A percentile compares a stretch with the other conserved stretches of the same genome.
Conservation (phyloP, 1,284 basidiomycete species). For the Naganishia sp. region DNA sequence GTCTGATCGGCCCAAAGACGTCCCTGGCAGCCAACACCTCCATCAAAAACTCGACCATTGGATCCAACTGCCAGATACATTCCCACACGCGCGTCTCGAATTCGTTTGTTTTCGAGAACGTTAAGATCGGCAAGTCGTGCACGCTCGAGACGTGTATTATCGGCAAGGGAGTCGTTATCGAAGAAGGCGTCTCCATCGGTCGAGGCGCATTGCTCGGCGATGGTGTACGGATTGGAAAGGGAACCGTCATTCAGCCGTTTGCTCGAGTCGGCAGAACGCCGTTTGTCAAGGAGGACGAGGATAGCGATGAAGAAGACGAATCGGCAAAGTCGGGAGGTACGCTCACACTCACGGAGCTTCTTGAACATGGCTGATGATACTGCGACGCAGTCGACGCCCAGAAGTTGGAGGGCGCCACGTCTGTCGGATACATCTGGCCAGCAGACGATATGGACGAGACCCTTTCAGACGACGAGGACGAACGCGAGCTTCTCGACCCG, state of each 20-base stretch:
- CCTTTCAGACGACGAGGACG: slow-evolving; percentile 45
- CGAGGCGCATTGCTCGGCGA: slow-evolving; percentile 63
- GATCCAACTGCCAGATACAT: slow-evolving; percentile 79
- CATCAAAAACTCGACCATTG: slow-evolving; percentile 65
- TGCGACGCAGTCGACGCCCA: slow-evolving; percentile 9
- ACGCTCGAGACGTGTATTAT: slow-evolving; percentile 69
- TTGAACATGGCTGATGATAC: no score
- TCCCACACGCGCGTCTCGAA: slow-evolving; percentile 66
- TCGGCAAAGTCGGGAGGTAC: slow-evolving; percentile 33
- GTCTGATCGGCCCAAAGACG: slow-evolving; percentile 45
- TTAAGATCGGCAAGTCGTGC: slow-evolving; percentile 73
- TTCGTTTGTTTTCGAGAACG: slow-evolving; percentile 81
- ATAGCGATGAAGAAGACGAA: slow-evolving; percentile 52
- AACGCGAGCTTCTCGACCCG: slow-evolving; percentile 50
- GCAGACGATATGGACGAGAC: slow-evolving; percentile 46
- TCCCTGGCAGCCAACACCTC: slow-evolving; percentile 45
- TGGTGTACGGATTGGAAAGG: slow-evolving; percentile 70
- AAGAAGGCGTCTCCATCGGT: slow-evolving; percentile 56
- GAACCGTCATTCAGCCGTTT: slow-evolving; percentile 69
- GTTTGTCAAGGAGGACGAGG: slow-evolving; percentile 63
- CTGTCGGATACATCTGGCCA: slow-evolving; percentile 55
- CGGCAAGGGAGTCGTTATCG: slow-evolving; percentile 53
- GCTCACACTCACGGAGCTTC: not conserved
- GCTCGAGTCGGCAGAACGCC: slow-evolving; percentile 72
- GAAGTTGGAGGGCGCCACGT: slow-evolving; percentile 35